Evolutionary conservation across 306 rosid species (phyloP).

Genomic region (Albizia julibrissin): DNA sequence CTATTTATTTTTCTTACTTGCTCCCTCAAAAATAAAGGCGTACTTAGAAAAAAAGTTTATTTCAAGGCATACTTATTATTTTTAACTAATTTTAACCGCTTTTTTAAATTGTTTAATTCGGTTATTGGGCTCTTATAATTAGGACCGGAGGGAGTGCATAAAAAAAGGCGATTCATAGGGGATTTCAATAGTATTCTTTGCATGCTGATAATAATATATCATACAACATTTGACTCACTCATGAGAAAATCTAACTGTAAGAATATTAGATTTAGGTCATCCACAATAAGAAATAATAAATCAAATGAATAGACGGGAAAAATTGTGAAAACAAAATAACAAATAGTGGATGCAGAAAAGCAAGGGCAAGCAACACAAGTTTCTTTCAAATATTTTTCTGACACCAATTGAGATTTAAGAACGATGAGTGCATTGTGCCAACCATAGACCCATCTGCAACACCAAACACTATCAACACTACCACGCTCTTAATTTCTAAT

Average conservation of each 20-base stretch:
- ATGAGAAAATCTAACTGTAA: not conserved
- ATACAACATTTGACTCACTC: not conserved
- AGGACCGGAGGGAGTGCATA: no score
- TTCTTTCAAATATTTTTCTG: not conserved
- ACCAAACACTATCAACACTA: not conserved
- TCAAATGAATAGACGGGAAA: not conserved
- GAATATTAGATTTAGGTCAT: not conserved
- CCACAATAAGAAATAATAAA: not conserved
- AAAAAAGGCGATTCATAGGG: not conserved
- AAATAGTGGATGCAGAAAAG: not conserved
- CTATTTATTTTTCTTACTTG: no score
- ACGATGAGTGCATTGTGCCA: not conserved
- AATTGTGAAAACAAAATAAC: not conserved
- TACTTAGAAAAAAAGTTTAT: no score
- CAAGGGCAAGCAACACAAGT: not conserved
- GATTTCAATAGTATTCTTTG: not conserved
- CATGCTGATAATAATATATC: not conserved
- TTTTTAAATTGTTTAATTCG: no score
- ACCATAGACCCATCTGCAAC: not conserved
- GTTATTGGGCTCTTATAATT: no score
- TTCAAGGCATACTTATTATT: no score
- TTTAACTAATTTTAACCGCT: no score
- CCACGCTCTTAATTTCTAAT: constrained; percentile 28
- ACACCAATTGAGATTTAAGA: not conserved
- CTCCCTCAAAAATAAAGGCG: no score